Evolutionary conservation across 169 alveolate species (phyloP), one percentile per base, ranked within the genome.

Genomic region (Cryptosporidium felis): DNA sequence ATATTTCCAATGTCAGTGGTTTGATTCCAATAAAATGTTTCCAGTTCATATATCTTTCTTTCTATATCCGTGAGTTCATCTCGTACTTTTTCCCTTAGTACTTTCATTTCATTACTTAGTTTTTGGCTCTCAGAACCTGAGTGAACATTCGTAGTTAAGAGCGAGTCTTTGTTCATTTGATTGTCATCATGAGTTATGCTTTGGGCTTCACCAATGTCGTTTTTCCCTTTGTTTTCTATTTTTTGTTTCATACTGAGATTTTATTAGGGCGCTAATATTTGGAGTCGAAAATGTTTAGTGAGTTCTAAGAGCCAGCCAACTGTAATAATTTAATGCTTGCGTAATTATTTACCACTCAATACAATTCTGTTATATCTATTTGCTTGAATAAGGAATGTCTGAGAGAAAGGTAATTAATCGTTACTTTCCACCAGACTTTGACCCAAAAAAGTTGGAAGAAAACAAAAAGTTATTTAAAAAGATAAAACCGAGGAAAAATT

Each of bases 381-480:
- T n/a, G n/a, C n/a, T n/a, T n/a, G n/a, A n/a, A n/a, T 53, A 5
- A 5, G 41, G 42, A 89, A 97, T 97, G 99, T 97, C 99, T 58
- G 99, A 98, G 90, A 92, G 99, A 62, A 98, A 97, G 92, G 99
- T 97, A 40, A 82, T 98, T 62, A 97, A 96, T 88, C 97, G 97
- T 91, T 98, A 97, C 89, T 97, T 96, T 80, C 99, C 99, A 2
- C 99, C 99, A 28, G 99, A 98, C 88, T 98, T 97, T 90, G 99
- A 98, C 89, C 99, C 99, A 38, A 95, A 94, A 56, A 96, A 96
- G 88, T 89, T 97, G 49, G 89, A 88, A 82, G 95, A 94, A 89
- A 94, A 94, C 80, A 96, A 96, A 60, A 90, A 90, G 41, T 80
- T 91, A 18, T 82, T 95, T n/a, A 82, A 81, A 79, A 91, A 94